A percentile compares a stretch with the other conserved stretches of the same genome.
Evolutionary conservation across 345 rosid genomes (phyloP).

Genomic region (Eucalyptus erythrocorys): DNA sequence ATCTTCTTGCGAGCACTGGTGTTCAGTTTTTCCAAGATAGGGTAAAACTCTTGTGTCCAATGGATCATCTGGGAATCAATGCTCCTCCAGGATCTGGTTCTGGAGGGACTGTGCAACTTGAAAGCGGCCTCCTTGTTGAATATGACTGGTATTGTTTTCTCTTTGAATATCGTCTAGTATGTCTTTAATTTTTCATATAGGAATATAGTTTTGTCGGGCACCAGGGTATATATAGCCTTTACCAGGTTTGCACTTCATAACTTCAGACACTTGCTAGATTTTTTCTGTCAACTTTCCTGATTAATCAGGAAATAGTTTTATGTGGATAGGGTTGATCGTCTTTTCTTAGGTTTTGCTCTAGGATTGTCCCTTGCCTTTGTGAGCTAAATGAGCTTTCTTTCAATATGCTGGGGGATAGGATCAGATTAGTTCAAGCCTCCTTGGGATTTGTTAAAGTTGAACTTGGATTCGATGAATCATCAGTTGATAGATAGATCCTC

Average conservation of each 20-base stretch:
- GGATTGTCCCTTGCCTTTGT: not conserved
- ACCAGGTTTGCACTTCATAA: not conserved
- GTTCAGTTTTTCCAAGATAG: constrained; percentile 68
- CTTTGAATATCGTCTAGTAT: not conserved
- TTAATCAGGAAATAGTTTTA: not conserved
- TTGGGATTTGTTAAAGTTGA: not conserved
- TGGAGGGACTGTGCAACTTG: constrained; percentile 83
- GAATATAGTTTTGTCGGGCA: not conserved
- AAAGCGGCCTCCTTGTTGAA: constrained; percentile 68
- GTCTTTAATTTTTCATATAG: not conserved
- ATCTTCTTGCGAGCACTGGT: constrained; percentile 67
- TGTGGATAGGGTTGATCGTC: not conserved
- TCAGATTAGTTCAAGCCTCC: not conserved
- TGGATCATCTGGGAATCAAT: constrained; percentile 46
- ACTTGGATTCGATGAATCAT: not conserved
- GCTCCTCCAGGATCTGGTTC: constrained; percentile 28
- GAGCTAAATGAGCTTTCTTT: not conserved
- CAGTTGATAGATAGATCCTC: not conserved
- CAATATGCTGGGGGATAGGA: not conserved
- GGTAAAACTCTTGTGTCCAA: constrained; percentile 59
- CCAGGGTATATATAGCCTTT: not conserved
- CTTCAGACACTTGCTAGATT: not conserved
- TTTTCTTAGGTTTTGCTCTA: not conserved
- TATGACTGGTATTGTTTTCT: constrained; percentile 62
- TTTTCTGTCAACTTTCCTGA: not conserved